A percentile compares a stretch with the other conserved stretches of the same genome.
Conservation (phyloP, 2,329 filamentous ascomycete species). For the Exophiala xenobiotica region DNA sequence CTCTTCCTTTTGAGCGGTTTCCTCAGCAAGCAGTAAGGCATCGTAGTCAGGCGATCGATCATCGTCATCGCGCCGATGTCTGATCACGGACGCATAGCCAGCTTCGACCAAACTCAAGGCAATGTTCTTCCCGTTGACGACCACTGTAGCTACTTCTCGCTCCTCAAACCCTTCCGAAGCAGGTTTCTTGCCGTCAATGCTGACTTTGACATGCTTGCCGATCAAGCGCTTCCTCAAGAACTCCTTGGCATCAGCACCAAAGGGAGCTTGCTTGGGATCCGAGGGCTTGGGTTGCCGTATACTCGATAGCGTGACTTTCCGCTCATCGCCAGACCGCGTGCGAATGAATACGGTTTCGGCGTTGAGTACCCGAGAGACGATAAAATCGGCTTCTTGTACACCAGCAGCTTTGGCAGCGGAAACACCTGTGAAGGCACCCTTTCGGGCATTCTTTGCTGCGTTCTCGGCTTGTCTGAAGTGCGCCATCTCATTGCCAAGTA, state of each 20-base stretch:
- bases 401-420: slow-evolving; percentile 63
- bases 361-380: slow-evolving; percentile 79
- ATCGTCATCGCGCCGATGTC: slow-evolving; percentile 90
- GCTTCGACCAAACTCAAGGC: slow-evolving; percentile 83
- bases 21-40: slow-evolving; percentile 47
- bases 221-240: slow-evolving; percentile 91
- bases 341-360: slow-evolving; percentile 87
- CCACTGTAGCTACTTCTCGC: slow-evolving; percentile 88
- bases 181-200: slow-evolving; percentile 85
- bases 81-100: slow-evolving; percentile 89
- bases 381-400: slow-evolving; percentile 70
- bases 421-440: slow-evolving; percentile 78
- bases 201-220: slow-evolving; percentile 89
- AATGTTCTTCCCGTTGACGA: slow-evolving; percentile 80
- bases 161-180: slow-evolving; percentile 89
- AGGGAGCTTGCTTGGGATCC: slow-evolving; percentile 83
- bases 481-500: slow-evolving; percentile 87
- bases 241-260: slow-evolving; percentile 91
- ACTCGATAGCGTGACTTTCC: slow-evolving; percentile 88
- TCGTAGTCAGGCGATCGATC: slow-evolving; percentile 95
- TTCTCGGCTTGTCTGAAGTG: slow-evolving; percentile 82
- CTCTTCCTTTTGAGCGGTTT: slow-evolving; percentile 73
- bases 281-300: slow-evolving; percentile 87
- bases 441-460: slow-evolving; percentile 71
- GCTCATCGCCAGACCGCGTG: slow-evolving; percentile 80